Percentiles rank a stretch among this genome's conserved stretches.
phyloP scores from a whole-genome alignment of 1,139 yeast species.

The Arxiozyma heterogenica region DNA sequence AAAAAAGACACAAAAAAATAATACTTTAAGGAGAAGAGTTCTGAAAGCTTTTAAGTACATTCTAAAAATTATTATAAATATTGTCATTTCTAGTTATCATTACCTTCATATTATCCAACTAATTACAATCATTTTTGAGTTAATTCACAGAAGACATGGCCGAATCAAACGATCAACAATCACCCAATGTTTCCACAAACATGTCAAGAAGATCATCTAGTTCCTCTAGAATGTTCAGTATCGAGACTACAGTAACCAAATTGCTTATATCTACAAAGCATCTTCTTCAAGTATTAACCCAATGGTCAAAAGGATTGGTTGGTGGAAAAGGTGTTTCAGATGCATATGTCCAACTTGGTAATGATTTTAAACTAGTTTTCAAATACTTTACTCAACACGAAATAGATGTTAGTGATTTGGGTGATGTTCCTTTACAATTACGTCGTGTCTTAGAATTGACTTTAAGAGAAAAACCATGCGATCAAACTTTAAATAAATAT shows the following conservation, averaged over 20 bases:
- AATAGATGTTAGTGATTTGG: constrained; percentile 59
- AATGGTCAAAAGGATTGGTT: constrained; percentile 79
- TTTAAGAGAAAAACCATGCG: constrained; percentile 76
- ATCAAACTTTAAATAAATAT: constrained; percentile 68
- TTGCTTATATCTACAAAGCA: constrained; percentile 84
- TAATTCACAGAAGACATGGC: not conserved
- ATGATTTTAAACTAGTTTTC: constrained; percentile 83
- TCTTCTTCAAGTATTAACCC: constrained; percentile 71
- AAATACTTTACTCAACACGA: constrained; percentile 63
- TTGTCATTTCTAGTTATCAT: not conserved
- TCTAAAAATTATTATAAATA: not conserved
- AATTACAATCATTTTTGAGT: too few relatives aligned
- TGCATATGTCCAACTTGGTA: constrained; percentile 85
- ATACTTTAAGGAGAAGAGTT: too few relatives aligned
- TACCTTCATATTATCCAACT: not conserved
- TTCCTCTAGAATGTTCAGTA: constrained; percentile 34
- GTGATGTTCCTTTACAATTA: constrained; percentile 67
- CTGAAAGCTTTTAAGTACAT: not conserved
- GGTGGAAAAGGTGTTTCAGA: constrained; percentile 82
- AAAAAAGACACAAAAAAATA: too few relatives aligned
- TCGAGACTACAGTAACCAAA: constrained; percentile 76
- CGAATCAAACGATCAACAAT: not conserved
- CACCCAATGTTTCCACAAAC: not conserved
- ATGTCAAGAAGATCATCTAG: constrained; percentile 5
- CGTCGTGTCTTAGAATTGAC: constrained; percentile 80